phyloP scores from a whole-genome alignment of 169 alveolate species.

The Eimeria falciformis region DNA sequence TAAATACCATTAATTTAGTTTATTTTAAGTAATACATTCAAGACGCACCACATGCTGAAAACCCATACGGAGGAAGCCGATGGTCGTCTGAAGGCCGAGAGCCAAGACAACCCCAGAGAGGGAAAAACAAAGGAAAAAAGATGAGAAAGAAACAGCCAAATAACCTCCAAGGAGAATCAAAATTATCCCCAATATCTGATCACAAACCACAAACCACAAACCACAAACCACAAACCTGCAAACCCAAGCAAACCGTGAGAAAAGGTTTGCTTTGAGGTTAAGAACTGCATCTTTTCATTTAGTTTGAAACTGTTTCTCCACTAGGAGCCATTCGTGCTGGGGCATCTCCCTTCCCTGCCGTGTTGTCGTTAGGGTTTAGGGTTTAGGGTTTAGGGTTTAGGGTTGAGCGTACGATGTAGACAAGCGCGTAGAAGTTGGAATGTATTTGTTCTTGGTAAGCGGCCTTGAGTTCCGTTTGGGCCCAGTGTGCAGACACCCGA shows the following conservation, averaged over 20 bases:
- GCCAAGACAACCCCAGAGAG: constrained; percentile 6
- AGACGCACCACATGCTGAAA: constrained; percentile 40
- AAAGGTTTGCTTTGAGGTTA: too few relatives aligned
- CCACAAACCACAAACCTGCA: neutral
- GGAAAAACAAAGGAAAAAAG: neutral
- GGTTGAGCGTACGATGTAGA: neutral
- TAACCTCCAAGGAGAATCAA: neutral
- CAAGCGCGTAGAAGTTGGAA: neutral
- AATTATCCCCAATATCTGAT: neutral
- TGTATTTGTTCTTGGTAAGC: neutral
- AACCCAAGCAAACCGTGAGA: too few relatives aligned
- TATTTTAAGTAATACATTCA: too few relatives aligned
- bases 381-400: neutral
- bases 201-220: constrained; percentile 17
- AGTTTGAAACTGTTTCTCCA: too few relatives aligned
- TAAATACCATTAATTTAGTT: too few relatives aligned
- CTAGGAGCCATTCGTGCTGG: too few relatives aligned
- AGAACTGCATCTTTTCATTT: too few relatives aligned
- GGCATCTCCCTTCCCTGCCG: too few relatives aligned
- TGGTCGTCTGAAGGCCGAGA: constrained; percentile 9
- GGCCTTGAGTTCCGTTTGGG: constrained; percentile 1
- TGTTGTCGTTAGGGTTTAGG: too few relatives aligned
- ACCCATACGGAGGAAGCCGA: neutral
- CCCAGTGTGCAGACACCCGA: constrained; percentile 7
- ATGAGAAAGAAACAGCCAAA: constrained; percentile 17